Evolutionary conservation across 345 rosid genomes (phyloP), one percentile per base, ranked within the genome.

Genomic region (Camelina laxa): DNA sequence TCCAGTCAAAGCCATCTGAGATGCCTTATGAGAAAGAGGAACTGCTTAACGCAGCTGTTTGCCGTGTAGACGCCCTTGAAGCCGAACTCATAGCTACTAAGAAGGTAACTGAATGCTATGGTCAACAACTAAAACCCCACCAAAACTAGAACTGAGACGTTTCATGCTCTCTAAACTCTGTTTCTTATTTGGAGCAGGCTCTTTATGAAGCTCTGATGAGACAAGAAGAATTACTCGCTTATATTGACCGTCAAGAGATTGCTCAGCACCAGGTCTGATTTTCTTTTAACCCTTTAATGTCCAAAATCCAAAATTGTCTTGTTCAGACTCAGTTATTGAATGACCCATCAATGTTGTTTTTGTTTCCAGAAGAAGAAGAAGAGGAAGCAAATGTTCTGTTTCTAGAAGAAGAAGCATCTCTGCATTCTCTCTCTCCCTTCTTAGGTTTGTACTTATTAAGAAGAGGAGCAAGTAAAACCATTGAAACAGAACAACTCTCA

Each of bases 21-120:
- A 96, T 96, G 99, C 99, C 99, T 70, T 88, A 51, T 13, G 98
- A 96, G 87, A 96, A 96, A 85, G 99, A 80, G 84, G 99, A 96
- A 75, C 74, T 96, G 80, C 85, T 96, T 69, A 89, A 89, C 74
- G 99, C 98, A 60, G 98, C 98, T 58, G 97, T 96, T 53, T 96
- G 95, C 69, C 97, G 98, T 11, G 98, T 96, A 69, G 99, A 96
- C 63, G 98, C 95, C 19, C 82, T 96, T 47, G 99, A 96, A 85
- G 99, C 99, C 1, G 99, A 96, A 83, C 88, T 96, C 63, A 96
- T 96, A 82, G 89, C 99, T 67, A 91, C 99, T 36, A 96, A 96
- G 70, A 91, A 96, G 99, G 99, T 96, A 80, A 75, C 0, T 63
- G 47, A 54, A 19, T 55, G 22, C 6, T 33, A 38, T 44, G 16